Conservation (phyloP, 2,329 filamentous ascomycete species). For the Madurella mycetomatis region DNA sequence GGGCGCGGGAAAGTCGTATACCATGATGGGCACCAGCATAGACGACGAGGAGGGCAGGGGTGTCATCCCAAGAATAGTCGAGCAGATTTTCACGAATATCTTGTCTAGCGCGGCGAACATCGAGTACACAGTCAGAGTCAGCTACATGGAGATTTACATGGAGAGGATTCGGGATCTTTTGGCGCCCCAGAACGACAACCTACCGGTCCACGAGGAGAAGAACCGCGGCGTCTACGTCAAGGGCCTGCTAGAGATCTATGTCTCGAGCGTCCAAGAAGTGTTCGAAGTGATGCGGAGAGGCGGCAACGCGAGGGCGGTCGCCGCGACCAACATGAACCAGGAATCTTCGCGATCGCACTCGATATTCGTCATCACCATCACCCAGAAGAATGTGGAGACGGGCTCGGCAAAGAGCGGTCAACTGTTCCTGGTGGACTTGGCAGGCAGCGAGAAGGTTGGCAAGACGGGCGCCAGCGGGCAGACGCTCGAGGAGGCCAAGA, state of each 20-base stretch:
- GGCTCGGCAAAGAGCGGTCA: slow-evolving; percentile 94
- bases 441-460: slow-evolving; percentile 96
- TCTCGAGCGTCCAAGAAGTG: slow-evolving; percentile 90
- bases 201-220: slow-evolving; percentile 98
- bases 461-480: slow-evolving; percentile 98
- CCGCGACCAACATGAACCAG: slow-evolving; percentile 98
- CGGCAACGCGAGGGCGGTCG: slow-evolving; percentile 83
- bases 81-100: slow-evolving; percentile 96
- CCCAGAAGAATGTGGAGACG: slow-evolving; percentile 95
- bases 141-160: slow-evolving; percentile 99
- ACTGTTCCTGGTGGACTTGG: slow-evolving; percentile 95
- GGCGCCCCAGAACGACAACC: slow-evolving; percentile 88
- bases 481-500: slow-evolving; percentile 96
- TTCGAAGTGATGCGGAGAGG: slow-evolving; percentile 95
- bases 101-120: slow-evolving; percentile 87
- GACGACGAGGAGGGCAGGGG: slow-evolving; percentile 83
- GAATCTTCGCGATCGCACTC: slow-evolving; percentile 98
- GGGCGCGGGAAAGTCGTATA: slow-evolving; percentile 97
- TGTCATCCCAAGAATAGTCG: slow-evolving; percentile 93
- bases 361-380: slow-evolving; percentile 94
- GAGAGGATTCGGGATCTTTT: slow-evolving; percentile 93
- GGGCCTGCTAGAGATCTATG: slow-evolving; percentile 89
- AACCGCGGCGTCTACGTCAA: slow-evolving; percentile 95
- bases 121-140: slow-evolving; percentile 97
- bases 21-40: slow-evolving; percentile 97